A percentile compares a stretch with the other conserved stretches of the same genome.
phyloP scores from a whole-genome alignment of 768 basidiomycete species.

The Trametes coccinea region DNA sequence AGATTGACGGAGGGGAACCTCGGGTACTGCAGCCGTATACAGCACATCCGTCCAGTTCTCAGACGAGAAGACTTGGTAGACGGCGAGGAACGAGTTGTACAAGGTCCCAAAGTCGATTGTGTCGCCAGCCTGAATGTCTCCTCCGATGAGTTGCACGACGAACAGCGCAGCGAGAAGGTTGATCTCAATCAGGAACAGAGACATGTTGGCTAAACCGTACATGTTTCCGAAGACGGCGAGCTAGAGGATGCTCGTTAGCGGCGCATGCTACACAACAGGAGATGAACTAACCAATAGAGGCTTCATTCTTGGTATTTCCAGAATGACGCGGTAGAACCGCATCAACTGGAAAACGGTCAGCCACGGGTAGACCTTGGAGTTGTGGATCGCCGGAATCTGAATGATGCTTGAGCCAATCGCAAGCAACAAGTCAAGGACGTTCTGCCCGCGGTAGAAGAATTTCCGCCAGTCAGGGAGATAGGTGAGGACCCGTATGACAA shows the following conservation, averaged over 20 bases:
- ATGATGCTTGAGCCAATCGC: constrained; percentile 77
- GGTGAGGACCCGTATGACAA: constrained; percentile 69
- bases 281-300: constrained; percentile 67
- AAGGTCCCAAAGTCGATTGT: constrained; percentile 79
- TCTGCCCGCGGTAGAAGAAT: constrained; percentile 62
- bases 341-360: constrained; percentile 83
- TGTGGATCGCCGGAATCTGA: constrained; percentile 76
- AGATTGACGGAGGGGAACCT: constrained; percentile 65
- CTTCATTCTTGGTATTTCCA: constrained; percentile 88
- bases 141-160: constrained; percentile 81
- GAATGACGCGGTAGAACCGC: constrained; percentile 89
- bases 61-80: constrained; percentile 89
- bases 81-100: constrained; percentile 81
- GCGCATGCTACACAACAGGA: constrained; percentile 1
- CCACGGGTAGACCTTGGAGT: constrained; percentile 77
- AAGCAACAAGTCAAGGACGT: constrained; percentile 75
- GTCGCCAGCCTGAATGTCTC: constrained; percentile 59
- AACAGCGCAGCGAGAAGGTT: constrained; percentile 86
- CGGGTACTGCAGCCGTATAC: constrained; percentile 61
- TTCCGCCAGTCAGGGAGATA: constrained; percentile 80
- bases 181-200: constrained; percentile 83
- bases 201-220: constrained; percentile 89
- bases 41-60: constrained; percentile 91
- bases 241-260: constrained; percentile 38
- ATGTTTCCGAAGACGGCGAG: constrained; percentile 90